Conservation (phyloP, 208 protist genomes). For the Crithidia sp. region DNA sequence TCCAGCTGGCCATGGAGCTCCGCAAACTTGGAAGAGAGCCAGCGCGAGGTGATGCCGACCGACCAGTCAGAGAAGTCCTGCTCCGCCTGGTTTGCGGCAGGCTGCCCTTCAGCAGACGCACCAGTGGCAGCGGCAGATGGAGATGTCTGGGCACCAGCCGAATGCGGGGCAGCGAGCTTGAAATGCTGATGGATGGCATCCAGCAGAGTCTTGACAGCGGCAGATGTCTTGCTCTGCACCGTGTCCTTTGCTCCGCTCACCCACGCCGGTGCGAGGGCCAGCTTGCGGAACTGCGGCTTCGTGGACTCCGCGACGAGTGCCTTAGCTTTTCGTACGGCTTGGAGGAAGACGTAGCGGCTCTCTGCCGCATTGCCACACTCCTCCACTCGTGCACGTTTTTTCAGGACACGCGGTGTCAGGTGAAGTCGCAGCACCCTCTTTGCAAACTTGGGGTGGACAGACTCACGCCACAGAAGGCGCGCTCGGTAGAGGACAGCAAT, state of each 20-base stretch:
- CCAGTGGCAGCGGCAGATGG: neutral
- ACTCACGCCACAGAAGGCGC: slow-evolving; percentile 62
- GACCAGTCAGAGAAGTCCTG: slow-evolving; percentile 50
- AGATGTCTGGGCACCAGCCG: neutral
- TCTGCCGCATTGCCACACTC: neutral
- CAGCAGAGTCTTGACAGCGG: slow-evolving; percentile 45
- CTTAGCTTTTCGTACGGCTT: slow-evolving; percentile 32
- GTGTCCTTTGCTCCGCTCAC: slow-evolving; percentile 54
- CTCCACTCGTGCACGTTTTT: slow-evolving; percentile 10
- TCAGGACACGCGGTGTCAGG: neutral
- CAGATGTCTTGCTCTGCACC: slow-evolving; percentile 55
- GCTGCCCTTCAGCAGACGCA: too few species aligned
- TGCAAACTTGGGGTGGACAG: slow-evolving; percentile 58
- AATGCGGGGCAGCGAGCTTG: slow-evolving; percentile 5
- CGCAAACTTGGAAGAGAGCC: slow-evolving; percentile 20
- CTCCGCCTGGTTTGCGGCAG: neutral
- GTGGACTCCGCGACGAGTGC: slow-evolving; percentile 17
- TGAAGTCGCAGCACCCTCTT: slow-evolving; percentile 48
- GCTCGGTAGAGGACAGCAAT: slow-evolving; percentile 57
- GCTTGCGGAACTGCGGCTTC: slow-evolving; percentile 32
- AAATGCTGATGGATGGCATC: slow-evolving; percentile 48
- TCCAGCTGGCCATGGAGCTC: slow-evolving; percentile 13
- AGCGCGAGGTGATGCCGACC: slow-evolving; percentile 17
- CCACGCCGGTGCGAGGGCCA: slow-evolving; percentile 62
- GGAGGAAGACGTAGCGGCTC: slow-evolving; percentile 19